Percentiles rank a stretch among this genome's conserved stretches.
These are phyloP conservation scores for Candida krabiensis DNA, from an alignment of 805 yeast genomes.

Conservation along the genomic window DNA sequence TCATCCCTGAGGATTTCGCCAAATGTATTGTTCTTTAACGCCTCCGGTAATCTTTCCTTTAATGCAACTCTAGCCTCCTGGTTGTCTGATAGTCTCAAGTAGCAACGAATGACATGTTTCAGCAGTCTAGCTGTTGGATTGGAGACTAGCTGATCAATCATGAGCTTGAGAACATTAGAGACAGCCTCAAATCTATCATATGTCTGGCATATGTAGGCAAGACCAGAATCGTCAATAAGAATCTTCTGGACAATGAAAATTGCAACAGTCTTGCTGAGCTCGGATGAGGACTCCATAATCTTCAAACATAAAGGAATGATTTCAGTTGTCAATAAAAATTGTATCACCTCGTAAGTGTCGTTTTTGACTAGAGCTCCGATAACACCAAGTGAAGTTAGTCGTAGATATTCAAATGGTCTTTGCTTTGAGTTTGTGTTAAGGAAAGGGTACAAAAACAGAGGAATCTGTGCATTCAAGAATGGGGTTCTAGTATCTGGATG, in stretches of 20 bases:
- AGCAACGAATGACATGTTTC: conserved; percentile 93
- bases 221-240: conserved; percentile 86
- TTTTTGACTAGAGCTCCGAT: conserved; percentile 96
- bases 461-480: conserved; percentile 87
- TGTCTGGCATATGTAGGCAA: conserved; percentile 91
- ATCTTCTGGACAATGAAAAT: conserved; percentile 94
- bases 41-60: conserved; percentile 80
- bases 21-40: conserved; percentile 85
- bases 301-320: conserved; percentile 92
- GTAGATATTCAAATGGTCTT: conserved; percentile 88
- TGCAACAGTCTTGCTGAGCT: conserved; percentile 92
- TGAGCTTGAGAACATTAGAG: conserved; percentile 74
- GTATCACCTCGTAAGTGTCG: conserved; percentile 93
- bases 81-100: conserved; percentile 85
- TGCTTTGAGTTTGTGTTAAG: conserved; percentile 89
- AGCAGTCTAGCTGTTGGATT: conserved; percentile 80
- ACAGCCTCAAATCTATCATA: conserved; percentile 94
- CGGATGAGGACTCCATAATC: conserved; percentile 94
- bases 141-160: conserved; percentile 83
- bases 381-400: conserved; percentile 92
- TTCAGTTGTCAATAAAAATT: conserved; percentile 89
- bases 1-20: conserved; percentile 79
- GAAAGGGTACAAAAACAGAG: conserved; percentile 90
- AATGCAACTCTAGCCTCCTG: conserved; percentile 86
- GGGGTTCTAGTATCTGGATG: conserved; percentile 86